Base-by-base conservation (phyloP, 2,329 filamentous ascomycete species). In the Scopulariopsis brevicaulis region DNA sequence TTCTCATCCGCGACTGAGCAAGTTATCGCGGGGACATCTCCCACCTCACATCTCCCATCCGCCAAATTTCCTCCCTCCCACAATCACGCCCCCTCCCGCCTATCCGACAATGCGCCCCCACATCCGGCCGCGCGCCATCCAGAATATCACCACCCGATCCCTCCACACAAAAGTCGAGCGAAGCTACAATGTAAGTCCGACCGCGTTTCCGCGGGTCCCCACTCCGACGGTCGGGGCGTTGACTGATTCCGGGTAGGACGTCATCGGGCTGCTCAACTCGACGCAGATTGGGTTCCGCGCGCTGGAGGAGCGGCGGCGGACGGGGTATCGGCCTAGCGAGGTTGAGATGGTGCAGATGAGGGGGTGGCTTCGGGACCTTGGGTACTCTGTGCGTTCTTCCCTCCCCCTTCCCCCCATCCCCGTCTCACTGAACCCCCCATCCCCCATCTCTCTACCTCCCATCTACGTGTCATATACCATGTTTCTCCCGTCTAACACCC, bases 231-330 rank as follows among this genome's bases (percentile, higher is more conserved):
- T n/a, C n/a, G 15, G 5, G 7, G 40, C 40, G 15, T 46, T 6
- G 4, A n/a, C 40, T n/a, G 40, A 46, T 46, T 4, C 6, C 25
- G n/a, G 24, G 2, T 63, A 96, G 90, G 90, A 94, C 69, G 94
- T 93, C 54, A 85, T 97, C 62, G 77, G 84, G 64, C 84, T 88
- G 46, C 82, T 97, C 67, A 97, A 97, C 71, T 87, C 89, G 52
- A 83, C 97, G 55, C 94, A 99, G 71, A 90, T 89, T 50, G 95
- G 96, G 56, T 93, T 87, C 68, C 82, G 87, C 54, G 81, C 90
- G 56, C 81, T 96, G 20, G 85, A 96, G 68, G 84, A 86, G 55
- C 85, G 94, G 56, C 81, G 84, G 58, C 89, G 89, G 68, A 87
- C 86, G 20, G 88, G 90, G 22, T 75, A 84, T 61, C 81, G 78